A percentile compares a stretch with the other conserved stretches of the same genome.
These are phyloP conservation scores for Hypoxylon subgilvum DNA, from an alignment of 495 filamentous ascomycete genomes.

Conservation along the genomic window DNA sequence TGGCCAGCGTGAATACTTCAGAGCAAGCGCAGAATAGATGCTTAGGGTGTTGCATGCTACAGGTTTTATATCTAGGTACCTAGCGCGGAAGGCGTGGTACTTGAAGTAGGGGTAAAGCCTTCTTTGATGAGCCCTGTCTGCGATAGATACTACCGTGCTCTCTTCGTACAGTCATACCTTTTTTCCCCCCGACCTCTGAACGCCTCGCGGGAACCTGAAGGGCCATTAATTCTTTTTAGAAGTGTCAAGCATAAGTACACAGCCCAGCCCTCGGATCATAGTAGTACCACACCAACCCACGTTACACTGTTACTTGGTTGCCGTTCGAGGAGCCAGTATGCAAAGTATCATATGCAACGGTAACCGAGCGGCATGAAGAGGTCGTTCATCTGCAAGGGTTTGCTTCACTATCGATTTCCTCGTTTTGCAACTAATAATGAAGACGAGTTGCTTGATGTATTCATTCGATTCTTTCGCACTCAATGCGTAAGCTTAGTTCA, in stretches of 20 bases:
- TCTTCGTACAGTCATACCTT: not conserved
- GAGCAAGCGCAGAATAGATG: no score
- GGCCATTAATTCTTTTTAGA: conserved; percentile 3
- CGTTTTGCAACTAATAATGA: not conserved
- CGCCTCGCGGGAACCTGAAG: conserved; percentile 23
- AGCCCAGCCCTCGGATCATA: not conserved
- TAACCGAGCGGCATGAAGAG: not conserved
- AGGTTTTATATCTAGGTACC: no score
- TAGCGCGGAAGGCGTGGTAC: no score
- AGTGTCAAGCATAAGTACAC: not conserved
- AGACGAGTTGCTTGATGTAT: not conserved
- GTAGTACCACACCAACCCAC: conserved; percentile 3
- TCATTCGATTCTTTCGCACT: not conserved
- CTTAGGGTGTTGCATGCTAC: no score
- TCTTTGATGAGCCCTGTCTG: no score
- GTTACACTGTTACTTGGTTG: not conserved
- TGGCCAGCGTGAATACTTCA: no score
- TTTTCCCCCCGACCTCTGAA: conserved; percentile 23
- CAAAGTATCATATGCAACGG: conserved; percentile 19
- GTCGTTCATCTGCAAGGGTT: not conserved
- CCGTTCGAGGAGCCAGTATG: not conserved
- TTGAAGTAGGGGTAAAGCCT: no score
- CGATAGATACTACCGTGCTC: no score
- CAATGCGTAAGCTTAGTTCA: conserved; percentile 2
- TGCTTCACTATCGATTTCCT: not conserved